phyloP scores from a whole-genome alignment of 225 moss, liverwort and hornwort genomes.

The Marchantia polymorpha region DNA sequence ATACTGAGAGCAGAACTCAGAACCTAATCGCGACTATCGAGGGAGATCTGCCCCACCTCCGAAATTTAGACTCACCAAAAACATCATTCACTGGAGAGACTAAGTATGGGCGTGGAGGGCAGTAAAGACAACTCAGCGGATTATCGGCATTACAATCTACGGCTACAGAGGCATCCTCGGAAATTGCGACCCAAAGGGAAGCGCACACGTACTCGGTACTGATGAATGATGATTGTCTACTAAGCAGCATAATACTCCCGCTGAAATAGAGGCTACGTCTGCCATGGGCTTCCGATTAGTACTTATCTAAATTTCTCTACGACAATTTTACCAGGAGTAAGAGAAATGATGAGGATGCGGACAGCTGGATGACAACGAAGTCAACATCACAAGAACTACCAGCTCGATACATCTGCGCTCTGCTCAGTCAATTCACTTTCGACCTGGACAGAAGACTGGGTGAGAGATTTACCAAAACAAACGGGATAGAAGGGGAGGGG shows the following conservation, averaged over 20 bases:
- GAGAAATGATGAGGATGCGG: neutral
- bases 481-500: neutral
- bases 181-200: neutral
- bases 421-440: neutral
- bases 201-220: neutral
- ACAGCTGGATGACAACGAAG: neutral
- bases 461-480: neutral
- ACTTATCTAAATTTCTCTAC: neutral
- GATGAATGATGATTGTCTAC: neutral
- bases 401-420: neutral
- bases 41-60: neutral
- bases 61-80: neutral
- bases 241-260: neutral
- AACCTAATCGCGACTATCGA: neutral
- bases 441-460: neutral
- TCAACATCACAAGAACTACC: neutral
- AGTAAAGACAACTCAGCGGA: neutral
- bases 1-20: neutral
- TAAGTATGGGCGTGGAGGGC: neutral
- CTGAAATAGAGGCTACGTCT: neutral
- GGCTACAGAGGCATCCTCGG: neutral
- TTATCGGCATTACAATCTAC: neutral
- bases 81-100: neutral
- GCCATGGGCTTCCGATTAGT: neutral
- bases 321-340: neutral